phyloP scores from a whole-genome alignment of 2,329 filamentous ascomycete genomes.

The Ascochyta clinopodiicola region DNA sequence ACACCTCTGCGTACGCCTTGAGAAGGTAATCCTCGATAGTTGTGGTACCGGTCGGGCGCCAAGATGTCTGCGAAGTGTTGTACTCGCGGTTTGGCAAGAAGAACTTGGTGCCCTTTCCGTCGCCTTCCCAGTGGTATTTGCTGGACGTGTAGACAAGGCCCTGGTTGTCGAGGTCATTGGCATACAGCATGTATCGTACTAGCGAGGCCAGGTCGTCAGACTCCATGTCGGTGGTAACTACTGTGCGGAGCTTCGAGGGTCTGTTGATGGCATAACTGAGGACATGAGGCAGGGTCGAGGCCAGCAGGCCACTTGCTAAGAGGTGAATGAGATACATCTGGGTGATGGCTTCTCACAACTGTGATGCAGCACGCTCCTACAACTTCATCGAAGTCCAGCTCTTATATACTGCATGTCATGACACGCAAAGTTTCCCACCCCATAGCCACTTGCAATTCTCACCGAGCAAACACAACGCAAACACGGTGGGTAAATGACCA shows the following conservation, averaged over 20 bases:
- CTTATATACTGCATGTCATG: too few relatives aligned
- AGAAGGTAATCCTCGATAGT: conserved; percentile 15
- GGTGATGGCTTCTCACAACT: too few relatives aligned
- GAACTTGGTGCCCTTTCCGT: conserved; percentile 15
- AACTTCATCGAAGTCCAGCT: too few relatives aligned
- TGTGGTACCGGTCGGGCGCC: conserved; percentile 16
- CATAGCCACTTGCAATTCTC: too few relatives aligned
- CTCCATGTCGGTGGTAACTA: conserved; percentile 22
- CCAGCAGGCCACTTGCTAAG: neutral
- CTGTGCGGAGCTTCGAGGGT: conserved; percentile 12
- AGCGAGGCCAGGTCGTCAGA: conserved; percentile 19
- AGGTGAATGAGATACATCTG: too few relatives aligned
- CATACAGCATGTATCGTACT: conserved; percentile 18
- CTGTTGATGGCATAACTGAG: neutral
- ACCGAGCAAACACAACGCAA: too few relatives aligned
- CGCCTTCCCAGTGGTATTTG: conserved; percentile 20
- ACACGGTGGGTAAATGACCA: too few relatives aligned
- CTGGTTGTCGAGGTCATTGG: conserved; percentile 20
- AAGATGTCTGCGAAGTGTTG: conserved; percentile 21
- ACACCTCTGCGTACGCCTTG: conserved; percentile 17
- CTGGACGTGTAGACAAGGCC: conserved; percentile 21
- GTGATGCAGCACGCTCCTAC: too few relatives aligned
- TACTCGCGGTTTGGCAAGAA: conserved; percentile 18
- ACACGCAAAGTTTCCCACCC: too few relatives aligned
- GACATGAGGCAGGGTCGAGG: neutral